Percentiles rank a stretch among this genome's conserved stretches.
phyloP scores from a whole-genome alignment of 768 basidiomycete species.

The Boletus subcaerulescens region DNA sequence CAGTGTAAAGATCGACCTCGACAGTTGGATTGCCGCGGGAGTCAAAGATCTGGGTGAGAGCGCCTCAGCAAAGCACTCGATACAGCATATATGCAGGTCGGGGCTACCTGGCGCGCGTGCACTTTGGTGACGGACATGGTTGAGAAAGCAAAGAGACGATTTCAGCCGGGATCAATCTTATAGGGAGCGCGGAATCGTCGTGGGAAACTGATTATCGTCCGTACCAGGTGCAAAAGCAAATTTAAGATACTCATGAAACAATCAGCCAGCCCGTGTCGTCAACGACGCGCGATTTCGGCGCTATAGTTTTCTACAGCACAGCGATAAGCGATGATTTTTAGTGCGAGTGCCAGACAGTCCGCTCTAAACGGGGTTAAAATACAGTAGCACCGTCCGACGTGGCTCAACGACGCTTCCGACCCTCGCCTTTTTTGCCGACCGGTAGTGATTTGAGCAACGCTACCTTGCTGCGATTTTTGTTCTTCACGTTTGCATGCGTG shows the following conservation, averaged over 20 bases:
- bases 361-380: constrained; percentile 5
- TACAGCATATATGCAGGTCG: not conserved
- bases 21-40: constrained; percentile 98
- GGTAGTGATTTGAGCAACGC: constrained; percentile 56
- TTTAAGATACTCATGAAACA: constrained; percentile 8
- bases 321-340: constrained; percentile 6
- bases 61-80: constrained; percentile 8
- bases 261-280: constrained; percentile 4
- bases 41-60: constrained; percentile 83
- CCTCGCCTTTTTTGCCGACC: constrained; percentile 47
- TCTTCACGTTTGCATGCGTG: constrained; percentile 80
- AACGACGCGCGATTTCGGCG: not conserved
- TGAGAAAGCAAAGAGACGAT: constrained; percentile 28
- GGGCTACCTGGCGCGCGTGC: constrained; percentile 82
- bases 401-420: constrained; percentile 36
- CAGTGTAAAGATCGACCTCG: constrained; percentile 88
- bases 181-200: constrained; percentile 19
- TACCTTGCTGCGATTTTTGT: constrained; percentile 71
- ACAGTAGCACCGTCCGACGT: constrained; percentile 15
- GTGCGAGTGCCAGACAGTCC: constrained; percentile 5
- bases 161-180: constrained; percentile 17
- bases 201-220: constrained; percentile 40
- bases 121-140: constrained; percentile 91
- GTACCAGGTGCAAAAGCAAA: constrained; percentile 8
- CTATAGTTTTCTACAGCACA: constrained; percentile 14